Evolutionary conservation across 495 filamentous ascomycete genomes (phyloP).

Genomic region (Lepraria neglecta): DNA sequence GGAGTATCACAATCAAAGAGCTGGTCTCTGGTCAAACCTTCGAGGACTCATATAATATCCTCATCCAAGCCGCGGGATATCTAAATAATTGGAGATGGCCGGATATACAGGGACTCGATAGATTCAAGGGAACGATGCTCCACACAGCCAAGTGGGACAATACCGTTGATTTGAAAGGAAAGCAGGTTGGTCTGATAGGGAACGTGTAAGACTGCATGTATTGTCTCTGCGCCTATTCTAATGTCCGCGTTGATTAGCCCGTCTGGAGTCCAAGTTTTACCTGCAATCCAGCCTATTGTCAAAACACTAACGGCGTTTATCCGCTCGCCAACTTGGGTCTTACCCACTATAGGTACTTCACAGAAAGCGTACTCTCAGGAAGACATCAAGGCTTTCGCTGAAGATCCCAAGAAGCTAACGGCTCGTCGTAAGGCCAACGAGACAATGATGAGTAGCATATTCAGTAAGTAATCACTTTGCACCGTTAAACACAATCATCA

Average conservation of each 20-base stretch:
- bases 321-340: slow-evolving; percentile 38
- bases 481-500: no score
- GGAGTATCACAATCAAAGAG: slow-evolving; percentile 47
- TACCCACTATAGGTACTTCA: slow-evolving; percentile 30
- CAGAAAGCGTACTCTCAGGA: slow-evolving; percentile 37
- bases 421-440: slow-evolving; percentile 48
- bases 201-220: slow-evolving; percentile 47
- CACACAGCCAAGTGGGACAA: slow-evolving; percentile 52
- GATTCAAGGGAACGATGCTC: slow-evolving; percentile 49
- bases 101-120: slow-evolving; percentile 45
- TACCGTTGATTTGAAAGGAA: slow-evolving; percentile 38
- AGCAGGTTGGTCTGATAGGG: slow-evolving; percentile 50
- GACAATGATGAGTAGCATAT: no score
- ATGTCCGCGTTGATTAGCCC: no score
- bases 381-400: slow-evolving; percentile 43
- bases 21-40: slow-evolving; percentile 34
- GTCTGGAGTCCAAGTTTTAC: slow-evolving; percentile 53
- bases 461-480: no score
- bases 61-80: slow-evolving; percentile 51
- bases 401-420: slow-evolving; percentile 36
- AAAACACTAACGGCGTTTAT: slow-evolving; percentile 43
- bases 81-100: slow-evolving; percentile 56
- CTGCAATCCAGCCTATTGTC: slow-evolving; percentile 50
- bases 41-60: slow-evolving; percentile 46
- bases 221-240: no score